Percentiles rank a stretch among this genome's conserved stretches.
Evolutionary conservation across 1,139 yeast species (phyloP).

Genomic region (Candida smagusa): DNA sequence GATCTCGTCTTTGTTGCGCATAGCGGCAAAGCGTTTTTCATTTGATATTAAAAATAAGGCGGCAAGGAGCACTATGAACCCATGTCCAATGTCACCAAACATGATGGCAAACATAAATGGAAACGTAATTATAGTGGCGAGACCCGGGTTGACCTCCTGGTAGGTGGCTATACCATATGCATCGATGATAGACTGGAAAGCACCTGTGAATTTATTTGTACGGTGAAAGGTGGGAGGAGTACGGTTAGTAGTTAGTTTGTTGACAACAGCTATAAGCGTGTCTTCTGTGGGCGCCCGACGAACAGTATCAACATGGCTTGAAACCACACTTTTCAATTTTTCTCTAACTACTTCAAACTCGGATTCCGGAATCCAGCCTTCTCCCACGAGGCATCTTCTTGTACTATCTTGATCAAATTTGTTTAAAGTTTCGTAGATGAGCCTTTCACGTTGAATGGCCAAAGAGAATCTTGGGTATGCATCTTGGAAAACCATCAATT

Average conservation of each 20-base stretch:
- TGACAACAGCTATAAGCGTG: constrained; percentile 56
- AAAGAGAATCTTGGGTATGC: constrained; percentile 32
- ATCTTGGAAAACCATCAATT: constrained; percentile 68
- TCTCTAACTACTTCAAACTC: constrained; percentile 22
- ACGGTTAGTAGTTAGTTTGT: constrained; percentile 73
- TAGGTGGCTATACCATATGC: constrained; percentile 94
- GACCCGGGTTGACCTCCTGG: constrained; percentile 93
- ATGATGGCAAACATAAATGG: constrained; percentile 99
- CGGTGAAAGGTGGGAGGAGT: constrained; percentile 93
- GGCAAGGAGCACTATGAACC: constrained; percentile 71
- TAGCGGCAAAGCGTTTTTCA: constrained; percentile 60
- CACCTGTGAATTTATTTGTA: constrained; percentile 87
- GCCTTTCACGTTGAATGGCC: constrained; percentile 64
- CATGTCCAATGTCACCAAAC: constrained; percentile 99
- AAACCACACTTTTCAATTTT: constrained; percentile 6
- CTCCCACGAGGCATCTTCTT: constrained; percentile 89
- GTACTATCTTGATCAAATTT: constrained; percentile 80
- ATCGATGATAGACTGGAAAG: constrained; percentile 90
- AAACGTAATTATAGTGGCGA: constrained; percentile 91
- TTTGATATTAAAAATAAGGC: constrained; percentile 67
- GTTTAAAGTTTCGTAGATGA: constrained; percentile 73
- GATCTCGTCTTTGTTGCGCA: constrained; percentile 82
- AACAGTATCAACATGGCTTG: neutral
- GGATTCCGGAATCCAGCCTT: constrained; percentile 83
- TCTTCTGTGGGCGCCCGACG: neutral